phyloP scores from a whole-genome alignment of 2,329 filamentous ascomycete species.

The Xylariaceae sp. region DNA sequence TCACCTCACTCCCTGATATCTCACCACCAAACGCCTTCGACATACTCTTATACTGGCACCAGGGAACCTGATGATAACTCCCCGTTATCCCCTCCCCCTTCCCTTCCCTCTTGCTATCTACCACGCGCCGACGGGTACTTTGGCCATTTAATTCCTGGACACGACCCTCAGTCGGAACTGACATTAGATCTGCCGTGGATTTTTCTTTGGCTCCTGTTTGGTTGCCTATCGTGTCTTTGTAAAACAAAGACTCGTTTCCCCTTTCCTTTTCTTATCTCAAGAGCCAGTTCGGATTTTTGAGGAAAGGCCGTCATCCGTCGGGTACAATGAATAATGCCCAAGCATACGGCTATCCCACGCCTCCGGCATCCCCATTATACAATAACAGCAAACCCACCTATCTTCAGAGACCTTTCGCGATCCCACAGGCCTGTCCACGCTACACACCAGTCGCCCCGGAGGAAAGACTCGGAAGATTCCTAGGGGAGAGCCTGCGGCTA shows the following conservation, averaged over 20 bases:
- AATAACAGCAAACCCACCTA: slow-evolving; percentile 54
- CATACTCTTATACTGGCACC: slow-evolving; percentile 10
- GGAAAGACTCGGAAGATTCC: slow-evolving; percentile 82
- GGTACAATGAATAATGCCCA: slow-evolving; percentile 66
- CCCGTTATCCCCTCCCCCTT: slow-evolving; percentile 11
- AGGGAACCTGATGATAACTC: slow-evolving; percentile 28
- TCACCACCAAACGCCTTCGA: slow-evolving; percentile 14
- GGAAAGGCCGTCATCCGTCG: slow-evolving; percentile 39
- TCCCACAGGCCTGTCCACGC: slow-evolving; percentile 49
- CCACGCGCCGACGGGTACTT: slow-evolving; percentile 28
- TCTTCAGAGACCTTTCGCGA: slow-evolving; percentile 46
- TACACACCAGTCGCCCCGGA: slow-evolving; percentile 72
- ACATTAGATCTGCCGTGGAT: slow-evolving; percentile 36
- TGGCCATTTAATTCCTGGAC: slow-evolving; percentile 28
- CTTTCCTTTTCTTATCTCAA: slow-evolving; percentile 41
- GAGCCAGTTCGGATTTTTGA: slow-evolving; percentile 30
- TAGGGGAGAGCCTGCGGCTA: slow-evolving; percentile 83
- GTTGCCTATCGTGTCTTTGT: slow-evolving; percentile 37
- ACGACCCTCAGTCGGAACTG: slow-evolving; percentile 58
- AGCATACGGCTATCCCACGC: slow-evolving; percentile 62
- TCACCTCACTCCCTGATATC: slow-evolving; percentile 21
- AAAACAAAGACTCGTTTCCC: slow-evolving; percentile 34
- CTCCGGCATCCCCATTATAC: slow-evolving; percentile 62
- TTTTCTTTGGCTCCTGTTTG: slow-evolving; percentile 37
- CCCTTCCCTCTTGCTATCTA: slow-evolving; percentile 24